phyloP scores from a whole-genome alignment of 345 rosid species.

The Euphorbia lathyris region DNA sequence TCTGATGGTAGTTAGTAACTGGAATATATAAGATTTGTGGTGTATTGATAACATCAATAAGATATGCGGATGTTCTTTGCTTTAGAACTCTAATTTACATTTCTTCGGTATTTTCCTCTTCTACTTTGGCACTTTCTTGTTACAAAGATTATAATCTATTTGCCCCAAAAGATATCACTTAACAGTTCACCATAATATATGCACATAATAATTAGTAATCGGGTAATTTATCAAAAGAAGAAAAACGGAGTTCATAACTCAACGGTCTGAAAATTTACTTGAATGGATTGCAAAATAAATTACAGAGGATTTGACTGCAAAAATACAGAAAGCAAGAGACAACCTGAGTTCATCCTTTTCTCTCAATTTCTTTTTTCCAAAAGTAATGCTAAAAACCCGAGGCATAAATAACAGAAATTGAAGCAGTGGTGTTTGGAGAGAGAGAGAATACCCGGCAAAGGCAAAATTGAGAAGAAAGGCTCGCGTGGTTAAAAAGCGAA shows the following conservation, averaged over 20 bases:
- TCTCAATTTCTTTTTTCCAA: not conserved
- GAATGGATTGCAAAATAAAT: not conserved
- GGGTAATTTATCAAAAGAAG: too few relatives aligned
- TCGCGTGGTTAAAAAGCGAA: slow-evolving; percentile 65
- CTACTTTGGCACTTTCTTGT: not conserved
- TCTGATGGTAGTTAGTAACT: not conserved
- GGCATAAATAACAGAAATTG: not conserved
- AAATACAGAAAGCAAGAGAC: too few relatives aligned
- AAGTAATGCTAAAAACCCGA: too few relatives aligned
- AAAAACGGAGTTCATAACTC: too few relatives aligned
- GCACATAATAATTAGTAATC: not conserved
- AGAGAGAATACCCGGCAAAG: slow-evolving; percentile 52
- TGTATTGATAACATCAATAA: too few relatives aligned
- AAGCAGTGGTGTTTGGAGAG: not conserved
- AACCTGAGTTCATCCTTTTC: not conserved
- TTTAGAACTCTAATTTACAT: not conserved
- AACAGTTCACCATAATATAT: not conserved
- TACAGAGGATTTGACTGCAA: not conserved
- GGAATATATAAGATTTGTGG: not conserved
- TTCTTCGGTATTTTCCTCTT: not conserved
- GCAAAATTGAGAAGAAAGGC: slow-evolving; percentile 63
- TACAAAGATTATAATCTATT: not conserved
- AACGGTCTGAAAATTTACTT: too few relatives aligned
- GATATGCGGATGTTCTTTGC: too few relatives aligned
- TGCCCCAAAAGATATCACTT: not conserved